Conservation (phyloP, 768 basidiomycete species). For the Calvatia gigantea region DNA sequence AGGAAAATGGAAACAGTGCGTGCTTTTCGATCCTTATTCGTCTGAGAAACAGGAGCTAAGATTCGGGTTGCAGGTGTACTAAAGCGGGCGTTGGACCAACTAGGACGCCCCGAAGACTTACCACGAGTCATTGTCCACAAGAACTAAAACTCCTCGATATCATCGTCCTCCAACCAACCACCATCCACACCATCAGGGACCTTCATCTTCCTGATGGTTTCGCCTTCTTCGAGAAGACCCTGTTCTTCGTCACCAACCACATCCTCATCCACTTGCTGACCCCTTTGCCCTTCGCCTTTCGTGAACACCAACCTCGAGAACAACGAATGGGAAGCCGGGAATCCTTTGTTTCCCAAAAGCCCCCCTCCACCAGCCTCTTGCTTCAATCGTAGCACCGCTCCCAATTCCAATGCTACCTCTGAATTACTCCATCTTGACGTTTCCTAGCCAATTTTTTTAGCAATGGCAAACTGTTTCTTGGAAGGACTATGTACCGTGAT, state of each 20-base stretch:
- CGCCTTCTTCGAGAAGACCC: conserved; percentile 18
- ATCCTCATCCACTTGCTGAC: conserved; percentile 33
- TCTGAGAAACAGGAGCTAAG: background rate
- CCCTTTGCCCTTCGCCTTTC: conserved; percentile 28
- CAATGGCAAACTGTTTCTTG: no score
- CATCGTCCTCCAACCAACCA: conserved; percentile 57
- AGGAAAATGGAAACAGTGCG: background rate
- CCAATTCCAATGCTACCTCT: conserved; percentile 54
- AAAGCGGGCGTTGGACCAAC: background rate
- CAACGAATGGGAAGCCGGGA: conserved; percentile 34
- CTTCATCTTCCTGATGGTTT: background rate
- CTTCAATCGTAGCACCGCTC: conserved; percentile 53
- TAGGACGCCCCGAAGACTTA: background rate
- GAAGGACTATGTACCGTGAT: background rate
- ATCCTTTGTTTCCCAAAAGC: background rate
- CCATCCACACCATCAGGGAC: conserved; percentile 27
- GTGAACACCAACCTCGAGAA: conserved; percentile 55
- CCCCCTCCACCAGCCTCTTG: conserved; percentile 20
- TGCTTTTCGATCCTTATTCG: background rate
- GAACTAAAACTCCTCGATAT: conserved; percentile 49
- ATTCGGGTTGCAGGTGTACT: background rate
- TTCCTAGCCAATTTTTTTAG: background rate
- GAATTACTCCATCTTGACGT: conserved; percentile 40
- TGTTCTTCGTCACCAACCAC: conserved; percentile 18
- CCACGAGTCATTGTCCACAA: background rate